Conservation (phyloP, 2,329 filamentous ascomycete species). For the Pyrenophora teres region DNA sequence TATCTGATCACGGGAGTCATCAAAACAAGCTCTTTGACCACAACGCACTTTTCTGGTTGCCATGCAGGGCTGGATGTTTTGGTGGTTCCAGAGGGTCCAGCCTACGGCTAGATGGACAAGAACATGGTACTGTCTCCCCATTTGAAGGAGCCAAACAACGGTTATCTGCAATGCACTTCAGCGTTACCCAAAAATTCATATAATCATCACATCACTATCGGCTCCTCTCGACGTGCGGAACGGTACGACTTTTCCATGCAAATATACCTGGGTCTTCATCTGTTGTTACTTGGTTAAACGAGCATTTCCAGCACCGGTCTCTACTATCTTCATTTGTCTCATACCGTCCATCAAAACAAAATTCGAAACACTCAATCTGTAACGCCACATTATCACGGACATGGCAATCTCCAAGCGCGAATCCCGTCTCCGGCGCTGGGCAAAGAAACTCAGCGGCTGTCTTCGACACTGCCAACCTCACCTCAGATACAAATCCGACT, state of each 20-base stretch:
- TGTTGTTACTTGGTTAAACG: background rate
- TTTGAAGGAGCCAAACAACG: background rate
- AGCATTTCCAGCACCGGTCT: background rate
- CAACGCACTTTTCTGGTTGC: background rate
- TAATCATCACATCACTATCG: conserved; percentile 5
- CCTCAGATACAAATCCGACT: conserved; percentile 3
- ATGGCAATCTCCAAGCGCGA: conserved; percentile 4
- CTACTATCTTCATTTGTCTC: background rate
- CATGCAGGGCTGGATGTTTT: background rate
- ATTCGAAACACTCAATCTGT: background rate
- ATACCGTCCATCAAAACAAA: background rate
- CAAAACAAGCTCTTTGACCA: background rate
- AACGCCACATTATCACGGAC: background rate
- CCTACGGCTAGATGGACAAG: background rate
- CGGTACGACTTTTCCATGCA: background rate
- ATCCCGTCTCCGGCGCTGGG: conserved; percentile 6
- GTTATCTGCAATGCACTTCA: background rate
- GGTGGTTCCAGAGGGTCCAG: background rate
- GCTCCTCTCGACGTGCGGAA: background rate
- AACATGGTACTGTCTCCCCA: background rate
- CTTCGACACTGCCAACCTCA: conserved; percentile 5
- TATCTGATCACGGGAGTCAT: background rate
- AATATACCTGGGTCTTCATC: background rate
- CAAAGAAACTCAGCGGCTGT: conserved; percentile 9
- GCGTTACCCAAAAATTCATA: background rate